Conservation (phyloP, 371 early-diverging fungal species). For the Parasitella parasitica region DNA sequence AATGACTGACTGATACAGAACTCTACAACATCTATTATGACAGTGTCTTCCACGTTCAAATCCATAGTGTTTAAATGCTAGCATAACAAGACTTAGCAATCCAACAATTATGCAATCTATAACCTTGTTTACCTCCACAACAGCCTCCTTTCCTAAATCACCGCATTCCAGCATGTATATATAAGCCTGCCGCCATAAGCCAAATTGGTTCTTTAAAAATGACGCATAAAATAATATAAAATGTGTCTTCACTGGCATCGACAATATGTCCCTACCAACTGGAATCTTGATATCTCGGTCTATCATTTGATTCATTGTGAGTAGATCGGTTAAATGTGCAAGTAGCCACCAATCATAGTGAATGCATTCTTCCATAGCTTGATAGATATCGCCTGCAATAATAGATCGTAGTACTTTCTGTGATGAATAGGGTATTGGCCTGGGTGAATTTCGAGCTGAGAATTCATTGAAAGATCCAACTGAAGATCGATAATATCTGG, state of each 20-base stretch:
- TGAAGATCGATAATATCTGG: not conserved
- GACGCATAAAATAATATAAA: slow-evolving; percentile 10
- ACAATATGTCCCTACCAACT: not conserved
- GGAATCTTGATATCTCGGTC: not conserved
- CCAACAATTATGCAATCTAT: not conserved
- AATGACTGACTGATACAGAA: slow-evolving; percentile 3
- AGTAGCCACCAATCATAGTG: slow-evolving; percentile 19
- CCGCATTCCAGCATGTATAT: slow-evolving; percentile 11
- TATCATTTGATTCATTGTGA: slow-evolving; percentile 1
- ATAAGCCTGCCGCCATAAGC: slow-evolving; percentile 1
- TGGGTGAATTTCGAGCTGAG: not conserved
- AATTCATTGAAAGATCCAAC: not conserved
- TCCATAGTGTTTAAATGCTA: slow-evolving; percentile 9
- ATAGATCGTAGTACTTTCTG: not conserved
- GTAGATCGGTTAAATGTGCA: slow-evolving; percentile 12
- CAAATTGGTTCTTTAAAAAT: not conserved
- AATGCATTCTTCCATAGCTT: not conserved
- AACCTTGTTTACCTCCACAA: slow-evolving; percentile 4
- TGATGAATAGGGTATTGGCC: not conserved
- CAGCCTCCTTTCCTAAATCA: slow-evolving; percentile 1
- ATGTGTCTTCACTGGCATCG: not conserved
- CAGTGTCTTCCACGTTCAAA: not conserved
- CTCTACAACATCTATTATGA: not conserved
- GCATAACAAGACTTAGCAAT: too few relatives aligned
- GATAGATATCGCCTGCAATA: not conserved